phyloP scores from a whole-genome alignment of 345 rosid genomes.

The Brassica carinata region DNA sequence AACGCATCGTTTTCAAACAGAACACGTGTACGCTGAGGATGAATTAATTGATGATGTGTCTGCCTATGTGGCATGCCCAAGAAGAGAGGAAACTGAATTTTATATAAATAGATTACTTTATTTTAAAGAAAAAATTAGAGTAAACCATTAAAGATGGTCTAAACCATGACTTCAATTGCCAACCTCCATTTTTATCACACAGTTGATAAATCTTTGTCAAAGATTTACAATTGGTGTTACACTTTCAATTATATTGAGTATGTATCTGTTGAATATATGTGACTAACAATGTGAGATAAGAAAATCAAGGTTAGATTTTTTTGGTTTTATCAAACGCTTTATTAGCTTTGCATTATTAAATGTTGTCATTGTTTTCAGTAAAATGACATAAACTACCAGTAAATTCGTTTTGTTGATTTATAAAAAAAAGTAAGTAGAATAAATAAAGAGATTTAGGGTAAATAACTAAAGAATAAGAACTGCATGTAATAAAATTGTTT shows the following conservation, averaged over 20 bases:
- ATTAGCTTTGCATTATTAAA: no score
- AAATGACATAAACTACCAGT: not conserved
- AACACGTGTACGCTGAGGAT: no score
- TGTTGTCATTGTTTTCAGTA: not conserved
- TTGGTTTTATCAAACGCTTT: not conserved
- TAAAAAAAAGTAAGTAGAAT: not conserved
- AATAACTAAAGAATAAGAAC: not conserved
- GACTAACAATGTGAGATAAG: not conserved
- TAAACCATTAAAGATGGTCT: no score
- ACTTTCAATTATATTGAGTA: not conserved
- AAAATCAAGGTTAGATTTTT: no score
- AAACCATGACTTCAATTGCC: not conserved
- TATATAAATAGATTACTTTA: no score
- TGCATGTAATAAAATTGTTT: not conserved
- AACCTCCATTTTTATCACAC: not conserved
- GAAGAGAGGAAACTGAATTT: no score
- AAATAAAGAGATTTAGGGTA: not conserved
- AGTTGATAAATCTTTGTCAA: no score
- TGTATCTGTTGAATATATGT: not conserved
- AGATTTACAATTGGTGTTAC: not conserved
- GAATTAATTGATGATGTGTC: no score
- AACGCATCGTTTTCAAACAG: no score
- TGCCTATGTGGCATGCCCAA: no score
- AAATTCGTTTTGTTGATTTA: not conserved
- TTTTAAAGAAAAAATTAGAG: no score